Conservation (phyloP, 352 stramenopile genomes). For the Phytophthora multivora region DNA sequence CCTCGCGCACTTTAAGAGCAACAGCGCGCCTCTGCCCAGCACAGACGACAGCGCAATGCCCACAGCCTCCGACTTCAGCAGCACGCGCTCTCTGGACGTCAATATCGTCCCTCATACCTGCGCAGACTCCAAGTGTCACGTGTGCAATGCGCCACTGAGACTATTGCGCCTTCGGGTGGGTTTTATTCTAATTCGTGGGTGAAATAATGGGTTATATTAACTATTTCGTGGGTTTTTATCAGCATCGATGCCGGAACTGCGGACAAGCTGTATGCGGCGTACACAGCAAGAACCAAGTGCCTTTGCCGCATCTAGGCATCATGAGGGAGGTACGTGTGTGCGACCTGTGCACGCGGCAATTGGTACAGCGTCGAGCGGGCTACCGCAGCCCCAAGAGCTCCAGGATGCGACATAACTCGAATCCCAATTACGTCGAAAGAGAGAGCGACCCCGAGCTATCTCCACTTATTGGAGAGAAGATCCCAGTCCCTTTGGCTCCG, state of each 20-base stretch:
- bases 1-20: constrained; percentile 51
- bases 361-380: constrained; percentile 70
- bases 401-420: constrained; percentile 26
- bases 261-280: constrained; percentile 66
- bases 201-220: constrained; percentile 4
- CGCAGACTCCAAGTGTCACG: constrained; percentile 63
- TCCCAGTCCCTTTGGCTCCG: constrained; percentile 13
- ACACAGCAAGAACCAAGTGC: constrained; percentile 82
- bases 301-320: constrained; percentile 71
- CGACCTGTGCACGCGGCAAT: constrained; percentile 69
- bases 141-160: constrained; percentile 62
- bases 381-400: constrained; percentile 54
- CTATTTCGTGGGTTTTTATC: not conserved
- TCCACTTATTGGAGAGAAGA: constrained; percentile 27
- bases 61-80: constrained; percentile 19
- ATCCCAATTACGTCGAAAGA: constrained; percentile 16
- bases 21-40: constrained; percentile 2
- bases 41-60: constrained; percentile 14
- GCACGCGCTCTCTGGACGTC: constrained; percentile 22
- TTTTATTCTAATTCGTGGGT: constrained; percentile 22
- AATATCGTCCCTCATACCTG: constrained; percentile 10
- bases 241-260: constrained; percentile 77
- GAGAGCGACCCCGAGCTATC: constrained; percentile 44
- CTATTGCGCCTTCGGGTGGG: constrained; percentile 57
- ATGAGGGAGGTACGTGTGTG: constrained; percentile 79